Evolutionary conservation across 441 rosid species (phyloP), one percentile per base, ranked within the genome.

Genomic region (Theobroma grandiflorum): DNA sequence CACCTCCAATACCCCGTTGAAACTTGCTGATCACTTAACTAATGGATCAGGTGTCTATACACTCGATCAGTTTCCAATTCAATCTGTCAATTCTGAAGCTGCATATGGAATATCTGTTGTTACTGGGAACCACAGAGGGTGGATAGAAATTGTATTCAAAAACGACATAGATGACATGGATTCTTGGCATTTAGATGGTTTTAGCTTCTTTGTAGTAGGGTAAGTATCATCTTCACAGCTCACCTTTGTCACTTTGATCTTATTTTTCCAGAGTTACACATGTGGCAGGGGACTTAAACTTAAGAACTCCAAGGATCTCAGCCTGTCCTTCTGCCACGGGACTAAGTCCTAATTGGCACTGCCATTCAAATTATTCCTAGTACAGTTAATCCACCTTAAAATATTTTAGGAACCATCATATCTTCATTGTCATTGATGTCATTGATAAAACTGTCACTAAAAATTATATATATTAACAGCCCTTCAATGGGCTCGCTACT

Each of bases 141-240:
- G 94, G 87, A 57, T 90, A 20, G 94, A 93, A 80, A 64, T 92
- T 5, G 94, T 95, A 7, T 81, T 95, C 71, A 72, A 80, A 47
- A 95, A 92, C 45, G 78, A 86, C 42, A 16, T 84, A 6, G 73
- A 78, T 33, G 83, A n/a, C 6, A 82, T 90, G 31, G 90, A 93
- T 76, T 82, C 95, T 16, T 95, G 97, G 94, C 97, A 95, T 77
- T 82, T 95, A 35, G 95, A 95, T 45, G 98, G 98, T 42, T 90
- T 87, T 50, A 82, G 92, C 15, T 88, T 95, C 84, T 92, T 42
- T 38, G 90, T 89, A 1, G 95, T 95, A 18, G 97, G 97, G 98
- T 92, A 84, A 84, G 87, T 59, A 22, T 16, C 69, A 7, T 61
- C 1, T 57, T 20, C 62, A 57, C 3, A 8, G 33, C 31, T 55